phyloP scores from a whole-genome alignment of 140 eudicot genomes.

The Ambrosia hybrid region DNA sequence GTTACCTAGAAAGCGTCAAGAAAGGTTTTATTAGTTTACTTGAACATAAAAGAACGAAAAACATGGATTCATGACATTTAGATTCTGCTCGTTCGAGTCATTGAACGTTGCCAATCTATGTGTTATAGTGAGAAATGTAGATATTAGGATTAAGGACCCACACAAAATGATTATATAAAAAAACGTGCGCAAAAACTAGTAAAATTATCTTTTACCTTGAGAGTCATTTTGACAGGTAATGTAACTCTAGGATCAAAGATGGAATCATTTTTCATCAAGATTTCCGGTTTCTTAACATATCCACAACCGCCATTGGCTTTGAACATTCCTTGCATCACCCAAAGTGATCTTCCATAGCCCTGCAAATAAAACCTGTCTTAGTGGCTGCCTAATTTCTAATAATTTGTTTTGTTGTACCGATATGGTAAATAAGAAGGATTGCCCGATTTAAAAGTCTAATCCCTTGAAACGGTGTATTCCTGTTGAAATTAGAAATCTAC shows the following conservation, averaged over 20 bases:
- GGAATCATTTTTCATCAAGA: constrained; percentile 48
- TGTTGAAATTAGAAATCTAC: too few relatives aligned
- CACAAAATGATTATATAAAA: neutral
- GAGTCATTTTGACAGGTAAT: constrained; percentile 55
- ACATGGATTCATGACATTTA: neutral
- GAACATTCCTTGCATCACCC: constrained; percentile 99
- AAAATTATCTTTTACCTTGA: constrained; percentile 53
- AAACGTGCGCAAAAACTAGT: neutral
- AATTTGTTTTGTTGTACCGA: neutral
- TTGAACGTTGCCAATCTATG: neutral
- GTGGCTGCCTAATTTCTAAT: too few relatives aligned
- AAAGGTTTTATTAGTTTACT: constrained; percentile 17
- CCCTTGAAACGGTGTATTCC: neutral
- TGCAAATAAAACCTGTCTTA: constrained; percentile 24
- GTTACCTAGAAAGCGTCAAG: constrained; percentile 57
- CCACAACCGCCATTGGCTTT: constrained; percentile 96
- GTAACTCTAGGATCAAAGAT: constrained; percentile 65
- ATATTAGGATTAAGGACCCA: neutral
- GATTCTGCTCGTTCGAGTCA: neutral
- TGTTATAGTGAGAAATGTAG: neutral
- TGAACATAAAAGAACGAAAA: neutral
- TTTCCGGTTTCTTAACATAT: constrained; percentile 79
- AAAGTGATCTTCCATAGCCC: constrained; percentile 93
- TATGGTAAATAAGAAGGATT: too few relatives aligned
- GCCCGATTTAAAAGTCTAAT: neutral